phyloP scores from a whole-genome alignment of 495 filamentous ascomycete species.

The Amphirosellinia nigrospora region DNA sequence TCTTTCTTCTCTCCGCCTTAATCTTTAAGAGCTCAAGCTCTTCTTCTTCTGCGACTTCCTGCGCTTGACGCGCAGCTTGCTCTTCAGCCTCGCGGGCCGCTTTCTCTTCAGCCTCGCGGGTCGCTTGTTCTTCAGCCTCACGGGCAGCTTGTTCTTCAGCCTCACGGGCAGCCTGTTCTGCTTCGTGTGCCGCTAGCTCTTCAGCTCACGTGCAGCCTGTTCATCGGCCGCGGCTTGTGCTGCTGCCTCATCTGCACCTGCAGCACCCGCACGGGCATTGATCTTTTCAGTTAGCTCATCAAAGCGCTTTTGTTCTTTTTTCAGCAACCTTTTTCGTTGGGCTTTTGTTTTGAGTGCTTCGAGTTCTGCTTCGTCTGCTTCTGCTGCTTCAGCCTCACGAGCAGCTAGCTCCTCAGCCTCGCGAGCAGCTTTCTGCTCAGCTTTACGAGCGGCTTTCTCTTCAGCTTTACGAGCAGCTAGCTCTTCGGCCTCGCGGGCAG shows the following conservation, averaged over 20 bases:
- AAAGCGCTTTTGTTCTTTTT: slow-evolving; percentile 43
- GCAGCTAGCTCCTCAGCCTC: slow-evolving; percentile 37
- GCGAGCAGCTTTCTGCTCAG: slow-evolving; percentile 23
- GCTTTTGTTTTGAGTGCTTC: slow-evolving; percentile 29
- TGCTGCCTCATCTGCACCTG: slow-evolving; percentile 17
- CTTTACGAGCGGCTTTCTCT: slow-evolving; percentile 32
- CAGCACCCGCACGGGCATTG: slow-evolving; percentile 32
- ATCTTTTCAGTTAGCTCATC: slow-evolving; percentile 47
- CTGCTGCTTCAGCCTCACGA: slow-evolving; percentile 25
- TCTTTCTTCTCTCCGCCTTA: slow-evolving; percentile 22
- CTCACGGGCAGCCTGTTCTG: slow-evolving; percentile 32
- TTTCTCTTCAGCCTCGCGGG: slow-evolving; percentile 28
- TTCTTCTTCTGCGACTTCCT: slow-evolving; percentile 38
- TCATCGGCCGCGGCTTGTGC: slow-evolving; percentile 23
- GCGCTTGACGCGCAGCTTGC: slow-evolving; percentile 35
- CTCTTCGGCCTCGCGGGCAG: slow-evolving; percentile 26
- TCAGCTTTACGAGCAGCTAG: slow-evolving; percentile 38
- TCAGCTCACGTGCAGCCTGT: slow-evolving; percentile 36
- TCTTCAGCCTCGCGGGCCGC: slow-evolving; percentile 27
- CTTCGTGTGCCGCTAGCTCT: slow-evolving; percentile 35
- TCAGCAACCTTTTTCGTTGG: slow-evolving; percentile 40
- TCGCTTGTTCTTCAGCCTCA: slow-evolving; percentile 16
- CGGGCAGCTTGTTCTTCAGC: slow-evolving; percentile 31
- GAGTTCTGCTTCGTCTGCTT: slow-evolving; percentile 35
- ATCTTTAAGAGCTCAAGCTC: slow-evolving; percentile 27